Evolutionary conservation across 768 basidiomycete genomes (phyloP), one percentile per base, ranked within the genome.

Genomic region (Collybiopsis luxurians): DNA sequence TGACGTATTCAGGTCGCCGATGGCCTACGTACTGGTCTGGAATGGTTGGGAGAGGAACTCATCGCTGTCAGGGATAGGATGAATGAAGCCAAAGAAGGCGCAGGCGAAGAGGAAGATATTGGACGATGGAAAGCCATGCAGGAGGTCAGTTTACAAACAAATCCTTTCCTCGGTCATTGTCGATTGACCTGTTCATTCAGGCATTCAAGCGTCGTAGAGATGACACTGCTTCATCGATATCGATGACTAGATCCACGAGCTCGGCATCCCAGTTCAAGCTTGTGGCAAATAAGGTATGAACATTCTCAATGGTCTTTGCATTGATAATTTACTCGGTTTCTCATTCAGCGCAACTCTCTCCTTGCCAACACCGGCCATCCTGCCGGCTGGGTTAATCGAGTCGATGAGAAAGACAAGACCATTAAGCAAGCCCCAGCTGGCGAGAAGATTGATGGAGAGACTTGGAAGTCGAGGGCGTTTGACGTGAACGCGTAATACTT

Each of bases 31-130:
- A 91, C 90, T 15, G 92, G 86, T 0, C 73, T 98, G 59, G 93
- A 92, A 69, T 90, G 94, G 62, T 75, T 94, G 40, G 94, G 98
- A 64, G 89, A 88, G 15, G 92, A 95, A 73, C 82, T 98, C 19
- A 89, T 92, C 23, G 79, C 81, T n/a, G 92, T 98, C 44, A 76
- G 90, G n/a, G 87, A 92, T 58, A 76, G 83, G 36, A 85, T 92
- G 84, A 79, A 84, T 46, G 82, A 83, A 61, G 91, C 80, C 49
- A 80, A 79, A 67, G 67, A 67, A 27, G 66, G 66, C 9, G 51
- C 46, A 1, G 43, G 19, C 3, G 55, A 56, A 21, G 45, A 56
- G 4, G 58, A 46, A n/a, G 55, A 46, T 19, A 42, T 56, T 30
- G 48, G 67, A 34, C 75, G 76, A 28, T 74, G 73, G 38, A 77